Base-by-base conservation (phyloP, 2,329 filamentous ascomycete species). In the Cytospora schulzeri region DNA sequence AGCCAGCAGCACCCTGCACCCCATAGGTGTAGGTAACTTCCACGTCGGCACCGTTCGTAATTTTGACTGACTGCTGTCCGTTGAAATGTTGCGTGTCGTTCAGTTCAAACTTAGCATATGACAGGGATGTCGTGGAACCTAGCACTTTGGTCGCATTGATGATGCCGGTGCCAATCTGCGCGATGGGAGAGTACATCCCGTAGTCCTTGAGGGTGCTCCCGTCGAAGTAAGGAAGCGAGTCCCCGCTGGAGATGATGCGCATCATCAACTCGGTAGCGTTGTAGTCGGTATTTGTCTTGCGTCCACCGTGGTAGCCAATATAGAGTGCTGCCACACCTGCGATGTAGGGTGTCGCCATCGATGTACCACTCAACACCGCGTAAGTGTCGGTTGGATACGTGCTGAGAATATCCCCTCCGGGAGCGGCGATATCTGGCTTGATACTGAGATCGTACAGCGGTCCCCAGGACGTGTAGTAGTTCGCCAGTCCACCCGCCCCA, bases 1-100 rank as follows among this genome's bases (percentile, higher is more conserved):
- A 65, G 3, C 65, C 65, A 1, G 62, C 65, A 22, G 58, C 62
- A 24, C 53, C 54, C 12, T 65, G 57, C 7, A 67, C 2, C n/a
- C 38, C 52, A 52, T 58, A 67, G 11, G 55, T 60, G n/a, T 67
- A 67, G 1, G 65, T 54, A 1, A 65, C 62, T 15, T 41, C 41
- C 31, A 62, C 65, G 3, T 60, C 57, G 15, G 62, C 59, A 38
- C 48, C 45, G 38, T 68, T 66, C 7, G 58, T 51, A 7, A 68
- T 62, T 5, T 62, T 50, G 19, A 68, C 64, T 3, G 54, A 33
- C 28, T 66, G 69, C 58, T 24, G 31, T 7, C 22, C 24, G 26
- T 68, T 69, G 65, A 84, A 81, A 60, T 79, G 67, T 51, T 77
- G 73, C 0, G 80, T 83, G 63, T 85, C 83, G 58, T 80, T 81